Conservation (phyloP, 805 yeast genomes). For the Cyberlindnera mrakii region DNA sequence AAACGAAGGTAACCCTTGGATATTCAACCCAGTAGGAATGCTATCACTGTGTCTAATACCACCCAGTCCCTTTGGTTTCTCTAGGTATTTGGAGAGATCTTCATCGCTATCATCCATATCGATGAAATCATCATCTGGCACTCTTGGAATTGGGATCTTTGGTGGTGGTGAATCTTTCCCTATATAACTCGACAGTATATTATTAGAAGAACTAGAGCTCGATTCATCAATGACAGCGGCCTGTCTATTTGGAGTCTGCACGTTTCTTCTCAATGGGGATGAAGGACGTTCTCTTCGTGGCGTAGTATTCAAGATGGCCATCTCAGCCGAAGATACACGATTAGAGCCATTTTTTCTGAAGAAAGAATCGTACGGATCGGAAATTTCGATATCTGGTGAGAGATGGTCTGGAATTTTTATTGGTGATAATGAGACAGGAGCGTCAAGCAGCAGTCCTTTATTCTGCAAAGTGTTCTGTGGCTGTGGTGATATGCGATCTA, state of each 20-base stretch:
- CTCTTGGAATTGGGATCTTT: conserved; percentile 10
- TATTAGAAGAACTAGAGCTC: conserved; percentile 20
- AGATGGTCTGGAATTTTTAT: conserved; percentile 10
- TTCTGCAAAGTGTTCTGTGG: not conserved
- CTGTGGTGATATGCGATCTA: not conserved
- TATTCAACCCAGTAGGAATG: conserved; percentile 19
- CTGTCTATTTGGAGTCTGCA: conserved; percentile 20
- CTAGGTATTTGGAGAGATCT: conserved; percentile 12
- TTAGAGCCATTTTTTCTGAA: not conserved
- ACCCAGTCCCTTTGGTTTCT: conserved; percentile 15
- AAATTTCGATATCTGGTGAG: conserved; percentile 1
- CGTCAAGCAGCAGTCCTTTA: conserved; percentile 9
- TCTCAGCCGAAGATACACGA: not conserved
- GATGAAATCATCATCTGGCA: conserved; percentile 11
- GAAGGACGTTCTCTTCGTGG: not conserved
- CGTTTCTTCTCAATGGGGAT: conserved; percentile 20
- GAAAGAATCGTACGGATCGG: not conserved
- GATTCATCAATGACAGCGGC: conserved; percentile 20
- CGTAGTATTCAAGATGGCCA: not conserved
- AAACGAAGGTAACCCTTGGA: conserved; percentile 15
- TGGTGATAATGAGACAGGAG: conserved; percentile 17
- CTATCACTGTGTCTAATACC: conserved; percentile 16
- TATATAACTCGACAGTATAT: conserved; percentile 19
- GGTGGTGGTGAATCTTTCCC: conserved; percentile 21
- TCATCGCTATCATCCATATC: conserved; percentile 13